phyloP scores from a whole-genome alignment of 2,329 filamentous ascomycete species.

The Fusarium dimerum region DNA sequence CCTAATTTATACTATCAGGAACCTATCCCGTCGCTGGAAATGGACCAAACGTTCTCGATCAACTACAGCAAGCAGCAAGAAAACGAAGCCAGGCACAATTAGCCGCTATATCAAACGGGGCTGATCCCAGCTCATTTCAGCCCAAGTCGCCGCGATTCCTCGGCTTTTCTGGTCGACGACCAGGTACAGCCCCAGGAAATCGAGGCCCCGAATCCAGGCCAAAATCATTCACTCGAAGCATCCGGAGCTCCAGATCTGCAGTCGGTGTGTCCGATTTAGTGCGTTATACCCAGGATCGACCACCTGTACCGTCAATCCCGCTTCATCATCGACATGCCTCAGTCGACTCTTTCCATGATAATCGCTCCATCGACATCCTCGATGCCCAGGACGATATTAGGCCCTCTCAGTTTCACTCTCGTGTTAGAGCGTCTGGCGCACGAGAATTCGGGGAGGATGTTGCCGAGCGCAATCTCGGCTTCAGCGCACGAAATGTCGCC shows the following conservation, averaged over 20 bases:
- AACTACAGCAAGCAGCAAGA: slow-evolving; percentile 27
- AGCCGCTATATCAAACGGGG: slow-evolving; percentile 4
- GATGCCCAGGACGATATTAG: slow-evolving; percentile 58
- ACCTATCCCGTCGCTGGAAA: slow-evolving; percentile 31
- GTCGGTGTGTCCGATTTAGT: slow-evolving; percentile 15
- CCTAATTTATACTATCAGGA: slow-evolving; percentile 13
- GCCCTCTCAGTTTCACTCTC: slow-evolving; percentile 48
- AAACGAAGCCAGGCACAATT: slow-evolving; percentile 28
- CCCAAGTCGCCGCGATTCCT: slow-evolving; percentile 20
- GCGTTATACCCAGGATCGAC: slow-evolving; percentile 12
- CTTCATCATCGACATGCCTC: slow-evolving; percentile 22
- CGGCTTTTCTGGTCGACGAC: slow-evolving; percentile 11
- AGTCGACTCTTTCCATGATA: slow-evolving; percentile 17
- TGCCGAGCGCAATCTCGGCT: slow-evolving; percentile 58
- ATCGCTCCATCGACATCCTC: slow-evolving; percentile 50
- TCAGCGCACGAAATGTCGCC: slow-evolving; percentile 37
- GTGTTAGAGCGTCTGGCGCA: slow-evolving; percentile 51
- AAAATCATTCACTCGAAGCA: slow-evolving; percentile 18
- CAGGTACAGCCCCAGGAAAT: slow-evolving; percentile 24
- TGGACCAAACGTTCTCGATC: slow-evolving; percentile 26
- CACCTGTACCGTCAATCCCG: slow-evolving; percentile 25
- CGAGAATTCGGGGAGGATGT: slow-evolving; percentile 66
- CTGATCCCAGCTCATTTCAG: slow-evolving; percentile 12
- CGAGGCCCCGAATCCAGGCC: slow-evolving; percentile 9
- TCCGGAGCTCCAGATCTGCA: slow-evolving; percentile 20